A percentile compares a stretch with the other conserved stretches of the same genome.
phyloP scores from a whole-genome alignment of 208 protist genomes.

The Trypanosoma cruzi region DNA sequence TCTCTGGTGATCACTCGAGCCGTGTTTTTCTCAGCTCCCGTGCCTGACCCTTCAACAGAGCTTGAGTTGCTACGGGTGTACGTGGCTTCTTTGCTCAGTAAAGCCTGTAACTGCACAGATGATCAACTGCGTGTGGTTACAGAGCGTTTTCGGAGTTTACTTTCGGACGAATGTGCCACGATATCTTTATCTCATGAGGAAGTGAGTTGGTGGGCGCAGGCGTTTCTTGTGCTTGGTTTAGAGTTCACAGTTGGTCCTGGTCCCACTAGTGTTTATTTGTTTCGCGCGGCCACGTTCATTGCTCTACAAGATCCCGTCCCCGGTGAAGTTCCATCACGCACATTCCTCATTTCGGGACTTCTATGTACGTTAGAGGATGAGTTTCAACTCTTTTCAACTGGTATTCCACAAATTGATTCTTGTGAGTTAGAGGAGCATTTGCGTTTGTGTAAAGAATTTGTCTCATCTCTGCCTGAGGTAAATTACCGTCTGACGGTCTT shows the following conservation, averaged over 20 bases:
- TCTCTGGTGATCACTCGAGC: slow-evolving; percentile 19
- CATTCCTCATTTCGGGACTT: slow-evolving; percentile 9
- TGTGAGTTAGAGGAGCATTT: slow-evolving; percentile 19
- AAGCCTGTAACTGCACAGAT: slow-evolving; percentile 9
- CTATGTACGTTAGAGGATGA: slow-evolving; percentile 33
- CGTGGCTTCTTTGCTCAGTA: slow-evolving; percentile 22
- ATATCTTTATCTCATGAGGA: slow-evolving; percentile 22
- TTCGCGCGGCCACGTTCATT: slow-evolving; percentile 15
- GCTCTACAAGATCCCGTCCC: slow-evolving; percentile 17
- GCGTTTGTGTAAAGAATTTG: slow-evolving; percentile 12
- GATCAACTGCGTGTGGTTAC: slow-evolving; percentile 16
- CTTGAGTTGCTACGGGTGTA: slow-evolving; percentile 28
- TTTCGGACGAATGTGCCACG: slow-evolving; percentile 14
- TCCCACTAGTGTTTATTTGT: slow-evolving; percentile 19
- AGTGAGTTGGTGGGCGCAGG: slow-evolving; percentile 29
- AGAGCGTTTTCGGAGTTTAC: slow-evolving; percentile 10
- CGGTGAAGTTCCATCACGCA: neutral
- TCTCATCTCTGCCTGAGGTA: neutral
- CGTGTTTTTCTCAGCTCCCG: slow-evolving; percentile 5
- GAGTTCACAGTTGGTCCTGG: slow-evolving; percentile 24
- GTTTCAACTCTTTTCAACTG: slow-evolving; percentile 26
- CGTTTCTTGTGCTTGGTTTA: slow-evolving; percentile 28
- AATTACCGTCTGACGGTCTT: slow-evolving; percentile 22
- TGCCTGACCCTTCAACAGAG: slow-evolving; percentile 17
- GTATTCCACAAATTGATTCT: slow-evolving; percentile 15